Base-by-base conservation (phyloP, 2,329 filamentous ascomycete species). In the Hortaea sp. region DNA sequence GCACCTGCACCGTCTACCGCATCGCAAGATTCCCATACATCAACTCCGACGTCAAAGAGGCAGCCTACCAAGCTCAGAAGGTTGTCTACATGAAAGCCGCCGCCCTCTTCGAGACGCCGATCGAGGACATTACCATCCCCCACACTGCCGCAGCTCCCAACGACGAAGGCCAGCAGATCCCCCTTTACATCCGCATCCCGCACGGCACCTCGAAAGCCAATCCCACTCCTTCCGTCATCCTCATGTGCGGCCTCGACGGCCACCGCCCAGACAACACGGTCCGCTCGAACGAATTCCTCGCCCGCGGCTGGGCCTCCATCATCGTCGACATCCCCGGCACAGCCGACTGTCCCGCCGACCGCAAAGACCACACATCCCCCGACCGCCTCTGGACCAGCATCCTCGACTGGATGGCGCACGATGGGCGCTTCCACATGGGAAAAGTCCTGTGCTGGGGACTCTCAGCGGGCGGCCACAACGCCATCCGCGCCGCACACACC, bases 401-500 rank as follows among this genome's bases (percentile, higher is more conserved):
- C 29, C 63, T 85, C 3, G 73, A 73, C 31, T 85, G 80, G 74
- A 75, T 82, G 69, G 64, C 58, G 1, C 47, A 59, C 2, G 65
- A 76, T 42, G 63, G 67, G 1, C 58, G 67, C 29, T 78, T 84
- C 55, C 74, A 85, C 58, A 75, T 75, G 70, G 54, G 57, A 1
- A 72, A 70, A 31, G 65, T 85, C 6, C 63, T 80, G 49, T 76
- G 73, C 41, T 85, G 81, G 81, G 82, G 81, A 0, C 65, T 85
- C 31, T 81, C 76, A 52, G 71, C 75, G 0, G 82, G 82, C 29
- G 81, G 81, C 0, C 84, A 84, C 69, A 83, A 85, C 63, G 81
- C 81, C 13, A 57, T 63, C 39, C 74, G 81, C 12, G 71, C 78
- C n/a, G 81, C 81, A 39, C 79, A 84, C 61, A 84, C 80, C n/a